Evolutionary conservation across 768 basidiomycete species (phyloP).

Genomic region (Panaeolus cyanescens): DNA sequence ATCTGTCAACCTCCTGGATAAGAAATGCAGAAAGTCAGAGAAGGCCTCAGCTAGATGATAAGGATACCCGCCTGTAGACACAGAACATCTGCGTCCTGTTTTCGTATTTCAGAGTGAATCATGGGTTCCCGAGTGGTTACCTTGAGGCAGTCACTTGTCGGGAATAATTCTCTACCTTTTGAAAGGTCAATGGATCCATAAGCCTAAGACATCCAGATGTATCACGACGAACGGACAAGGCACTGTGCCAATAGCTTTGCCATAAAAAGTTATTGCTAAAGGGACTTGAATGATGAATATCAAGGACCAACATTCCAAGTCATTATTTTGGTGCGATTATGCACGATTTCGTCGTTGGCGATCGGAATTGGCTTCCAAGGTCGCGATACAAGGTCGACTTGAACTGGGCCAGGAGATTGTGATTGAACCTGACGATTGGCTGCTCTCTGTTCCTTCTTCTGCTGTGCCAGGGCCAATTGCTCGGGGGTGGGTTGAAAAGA

Average conservation of each 20-base stretch:
- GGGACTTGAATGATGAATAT: slow-evolving; percentile 9
- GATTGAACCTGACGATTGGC: slow-evolving; percentile 22
- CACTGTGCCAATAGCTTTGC: slow-evolving; percentile 74
- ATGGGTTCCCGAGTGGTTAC: slow-evolving; percentile 72
- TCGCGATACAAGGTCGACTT: slow-evolving; percentile 19
- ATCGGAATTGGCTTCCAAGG: slow-evolving; percentile 39
- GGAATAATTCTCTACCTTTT: slow-evolving; percentile 81
- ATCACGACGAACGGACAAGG: slow-evolving; percentile 63
- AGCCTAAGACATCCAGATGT: background rate
- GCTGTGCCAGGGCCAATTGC: slow-evolving; percentile 55
- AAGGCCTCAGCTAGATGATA: background rate
- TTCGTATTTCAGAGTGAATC: slow-evolving; percentile 74
- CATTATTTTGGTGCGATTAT: slow-evolving; percentile 53
- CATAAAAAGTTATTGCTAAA: slow-evolving; percentile 10
- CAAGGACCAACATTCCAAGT: slow-evolving; percentile 79
- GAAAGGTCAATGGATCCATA: background rate
- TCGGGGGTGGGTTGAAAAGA: slow-evolving; percentile 44
- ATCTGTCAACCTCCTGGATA: slow-evolving; percentile 81
- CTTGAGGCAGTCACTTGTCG: slow-evolving; percentile 84
- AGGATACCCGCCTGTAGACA: slow-evolving; percentile 73
- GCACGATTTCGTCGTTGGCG: slow-evolving; percentile 20
- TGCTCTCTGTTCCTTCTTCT: slow-evolving; percentile 48
- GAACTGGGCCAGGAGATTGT: slow-evolving; percentile 24
- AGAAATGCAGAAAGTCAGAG: background rate
- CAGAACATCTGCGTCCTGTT: slow-evolving; percentile 75